phyloP scores from a whole-genome alignment of 2,329 filamentous ascomycete species.

The Aspergillus alliaceus region DNA sequence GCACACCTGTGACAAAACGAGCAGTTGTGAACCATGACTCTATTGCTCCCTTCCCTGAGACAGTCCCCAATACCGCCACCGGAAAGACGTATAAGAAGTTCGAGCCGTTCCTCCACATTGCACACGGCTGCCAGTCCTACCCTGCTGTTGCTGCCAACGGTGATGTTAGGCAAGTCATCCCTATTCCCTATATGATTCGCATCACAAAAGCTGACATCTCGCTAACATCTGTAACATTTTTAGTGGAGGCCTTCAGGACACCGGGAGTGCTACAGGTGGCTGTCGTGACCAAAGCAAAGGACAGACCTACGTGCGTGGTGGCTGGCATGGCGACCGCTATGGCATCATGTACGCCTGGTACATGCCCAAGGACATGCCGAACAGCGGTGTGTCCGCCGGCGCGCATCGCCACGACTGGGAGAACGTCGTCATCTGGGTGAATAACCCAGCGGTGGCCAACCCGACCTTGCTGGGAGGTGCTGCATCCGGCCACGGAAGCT shows the following conservation, averaged over 20 bases:
- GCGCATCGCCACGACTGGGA: constrained; percentile 9
- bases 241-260: constrained; percentile 1
- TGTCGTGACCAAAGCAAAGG: constrained; percentile 4
- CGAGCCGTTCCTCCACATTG: constrained; percentile 2
- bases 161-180: background rate
- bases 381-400: background rate
- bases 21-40: background rate
- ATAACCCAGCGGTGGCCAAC: background rate
- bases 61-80: background rate
- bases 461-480: constrained; percentile 1
- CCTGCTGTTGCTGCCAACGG: constrained; percentile 3
- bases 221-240: no score
- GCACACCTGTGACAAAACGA: background rate
- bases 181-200: no score
- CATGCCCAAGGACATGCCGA: constrained; percentile 9
- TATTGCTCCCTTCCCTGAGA: background rate
- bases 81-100: background rate
- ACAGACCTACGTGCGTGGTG: constrained; percentile 6
- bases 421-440: constrained; percentile 8
- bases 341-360: constrained; percentile 9
- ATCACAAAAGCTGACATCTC: no score
- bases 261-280: constrained; percentile 3
- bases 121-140: constrained; percentile 6
- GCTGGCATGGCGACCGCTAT: constrained; percentile 4
- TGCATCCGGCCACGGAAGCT: constrained; percentile 1